These are phyloP conservation scores for Polyplosphaeria fusca DNA, from an alignment of 495 filamentous ascomycete species.

Conservation along the genomic window DNA sequence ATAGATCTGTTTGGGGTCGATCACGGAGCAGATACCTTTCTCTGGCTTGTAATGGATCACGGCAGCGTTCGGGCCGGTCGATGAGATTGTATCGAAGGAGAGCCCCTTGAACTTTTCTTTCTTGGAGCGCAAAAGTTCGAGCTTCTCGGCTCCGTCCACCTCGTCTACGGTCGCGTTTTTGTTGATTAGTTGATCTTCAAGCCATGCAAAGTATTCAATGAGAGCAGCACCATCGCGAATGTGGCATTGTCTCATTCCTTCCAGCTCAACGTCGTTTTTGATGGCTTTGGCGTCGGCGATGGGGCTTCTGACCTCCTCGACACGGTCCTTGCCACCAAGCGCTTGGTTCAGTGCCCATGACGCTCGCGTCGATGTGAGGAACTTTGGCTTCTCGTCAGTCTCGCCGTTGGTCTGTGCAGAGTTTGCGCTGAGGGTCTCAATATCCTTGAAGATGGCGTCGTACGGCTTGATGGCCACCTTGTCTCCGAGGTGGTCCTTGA, in stretches of 20 bases:
- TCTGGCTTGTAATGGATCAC: conserved; percentile 98
- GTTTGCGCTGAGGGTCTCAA: conserved; percentile 54
- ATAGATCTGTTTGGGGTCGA: conserved; percentile 86
- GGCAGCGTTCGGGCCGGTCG: conserved; percentile 90
- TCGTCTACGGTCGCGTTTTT: conserved; percentile 78
- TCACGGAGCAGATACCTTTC: conserved; percentile 70
- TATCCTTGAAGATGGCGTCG: conserved; percentile 74
- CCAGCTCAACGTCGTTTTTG: conserved; percentile 88
- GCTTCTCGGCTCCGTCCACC: conserved; percentile 83
- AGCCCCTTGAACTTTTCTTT: conserved; percentile 83
- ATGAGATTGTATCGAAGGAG: conserved; percentile 95
- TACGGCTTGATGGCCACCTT: conserved; percentile 82
- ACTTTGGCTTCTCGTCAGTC: conserved; percentile 57
- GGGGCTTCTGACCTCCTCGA: conserved; percentile 84
- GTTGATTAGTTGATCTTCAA: conserved; percentile 79
- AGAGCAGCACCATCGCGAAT: conserved; percentile 91
- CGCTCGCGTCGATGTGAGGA: conserved; percentile 79
- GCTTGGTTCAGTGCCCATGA: conserved; percentile 91
- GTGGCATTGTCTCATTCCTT: conserved; percentile 93
- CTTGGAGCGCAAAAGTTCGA: conserved; percentile 77
- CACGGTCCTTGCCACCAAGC: conserved; percentile 81
- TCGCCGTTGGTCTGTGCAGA: conserved; percentile 34
- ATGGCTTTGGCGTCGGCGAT: conserved; percentile 94
- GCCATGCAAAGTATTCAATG: conserved; percentile 92
- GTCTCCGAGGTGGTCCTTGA: conserved; percentile 65